Percentiles rank a stretch among this genome's conserved stretches.
Conservation (phyloP, 768 basidiomycete species). For the Lentinus brumalis region DNA sequence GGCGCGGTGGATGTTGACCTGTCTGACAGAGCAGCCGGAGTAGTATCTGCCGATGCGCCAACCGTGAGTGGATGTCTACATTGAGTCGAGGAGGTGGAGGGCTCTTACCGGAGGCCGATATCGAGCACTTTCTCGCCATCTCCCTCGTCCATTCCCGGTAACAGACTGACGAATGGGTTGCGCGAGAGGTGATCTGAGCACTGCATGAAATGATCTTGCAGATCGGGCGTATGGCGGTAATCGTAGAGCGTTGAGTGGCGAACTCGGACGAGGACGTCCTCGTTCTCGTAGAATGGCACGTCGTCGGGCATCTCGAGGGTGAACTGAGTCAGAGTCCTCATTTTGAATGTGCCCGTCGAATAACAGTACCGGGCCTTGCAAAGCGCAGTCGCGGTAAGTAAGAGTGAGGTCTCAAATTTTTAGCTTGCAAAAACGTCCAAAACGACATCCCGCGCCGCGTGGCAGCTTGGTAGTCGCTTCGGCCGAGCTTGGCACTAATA, state of each 20-base stretch:
- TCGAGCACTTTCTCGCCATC: slow-evolving; percentile 8
- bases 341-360: too few species aligned
- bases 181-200: background rate
- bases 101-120: slow-evolving; percentile 7
- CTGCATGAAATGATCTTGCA: background rate
- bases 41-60: background rate
- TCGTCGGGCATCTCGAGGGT: background rate
- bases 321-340: too few species aligned
- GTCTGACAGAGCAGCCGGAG: background rate
- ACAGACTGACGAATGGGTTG: background rate
- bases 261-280: background rate
- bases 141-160: background rate
- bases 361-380: too few species aligned
- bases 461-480: too few species aligned
- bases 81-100: background rate
- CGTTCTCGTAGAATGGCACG: background rate
- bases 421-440: too few species aligned
- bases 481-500: too few species aligned
- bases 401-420: too few species aligned
- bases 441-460: too few species aligned
- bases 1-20: background rate
- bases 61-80: background rate
- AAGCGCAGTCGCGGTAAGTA: too few species aligned
- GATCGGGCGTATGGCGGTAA: background rate
- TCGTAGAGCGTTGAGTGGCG: background rate